Evolutionary conservation across 352 stramenopile genomes (phyloP).

Genomic region (Pythium myriotylum): DNA sequence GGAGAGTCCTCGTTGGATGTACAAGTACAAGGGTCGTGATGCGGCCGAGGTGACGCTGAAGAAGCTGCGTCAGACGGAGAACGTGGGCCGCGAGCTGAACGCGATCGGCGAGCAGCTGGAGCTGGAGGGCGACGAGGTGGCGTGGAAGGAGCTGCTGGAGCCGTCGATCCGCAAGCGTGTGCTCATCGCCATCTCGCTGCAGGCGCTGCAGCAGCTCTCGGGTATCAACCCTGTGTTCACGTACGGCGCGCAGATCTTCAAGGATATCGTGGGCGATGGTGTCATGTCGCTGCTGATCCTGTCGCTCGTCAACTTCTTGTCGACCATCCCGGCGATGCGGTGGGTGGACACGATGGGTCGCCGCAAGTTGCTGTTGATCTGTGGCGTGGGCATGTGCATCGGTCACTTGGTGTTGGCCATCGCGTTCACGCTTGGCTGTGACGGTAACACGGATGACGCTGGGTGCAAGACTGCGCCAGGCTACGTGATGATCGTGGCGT

Average conservation of each 20-base stretch:
- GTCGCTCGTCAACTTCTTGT: conserved; percentile 36
- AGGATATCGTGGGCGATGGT: conserved; percentile 35
- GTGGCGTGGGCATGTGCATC: conserved; percentile 38
- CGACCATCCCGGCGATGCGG: conserved; percentile 36
- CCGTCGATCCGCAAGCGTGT: conserved; percentile 25
- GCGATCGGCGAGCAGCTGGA: conserved; percentile 46
- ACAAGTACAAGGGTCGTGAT: conserved; percentile 39
- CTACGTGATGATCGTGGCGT: conserved; percentile 37
- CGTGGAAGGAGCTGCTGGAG: conserved; percentile 38
- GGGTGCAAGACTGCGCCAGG: conserved; percentile 24
- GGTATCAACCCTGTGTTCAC: conserved; percentile 41
- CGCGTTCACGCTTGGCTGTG: conserved; percentile 37
- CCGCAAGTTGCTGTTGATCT: conserved; percentile 36
- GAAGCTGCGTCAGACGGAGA: conserved; percentile 27
- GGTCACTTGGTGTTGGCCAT: conserved; percentile 38
- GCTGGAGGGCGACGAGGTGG: conserved; percentile 24
- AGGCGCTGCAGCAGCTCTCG: conserved; percentile 42
- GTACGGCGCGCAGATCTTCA: conserved; percentile 39
- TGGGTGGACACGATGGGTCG: conserved; percentile 43
- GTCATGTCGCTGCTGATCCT: conserved; percentile 35
- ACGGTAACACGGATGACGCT: conserved; percentile 27
- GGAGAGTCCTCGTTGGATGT: conserved; percentile 51
- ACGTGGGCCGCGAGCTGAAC: conserved; percentile 34
- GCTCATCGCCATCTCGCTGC: conserved; percentile 33
- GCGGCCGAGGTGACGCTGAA: conserved; percentile 31